A percentile compares a stretch with the other conserved stretches of the same genome.
phyloP scores from a whole-genome alignment of 257 asterid species.

The Gentiana dahurica region DNA sequence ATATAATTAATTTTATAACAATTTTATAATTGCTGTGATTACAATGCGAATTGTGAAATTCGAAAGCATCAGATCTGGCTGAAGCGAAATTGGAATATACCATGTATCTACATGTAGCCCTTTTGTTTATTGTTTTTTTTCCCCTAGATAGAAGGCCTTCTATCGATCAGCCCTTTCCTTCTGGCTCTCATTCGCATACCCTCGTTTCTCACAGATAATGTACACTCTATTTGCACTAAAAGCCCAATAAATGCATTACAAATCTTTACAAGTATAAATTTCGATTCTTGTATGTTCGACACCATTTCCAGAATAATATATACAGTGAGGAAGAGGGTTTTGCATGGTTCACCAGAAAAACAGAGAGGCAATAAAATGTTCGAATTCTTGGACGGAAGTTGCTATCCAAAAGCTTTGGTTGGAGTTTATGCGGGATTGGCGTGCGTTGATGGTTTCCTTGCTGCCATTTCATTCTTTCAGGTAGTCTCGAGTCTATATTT shows the following conservation, averaged over 20 bases:
- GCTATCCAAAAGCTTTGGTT: conserved; percentile 51
- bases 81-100: conserved; percentile 5
- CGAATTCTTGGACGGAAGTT: conserved; percentile 45
- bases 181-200: no score
- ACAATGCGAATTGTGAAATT: no score
- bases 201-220: conserved; percentile 4
- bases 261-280: background rate
- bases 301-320: background rate
- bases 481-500: conserved; percentile 13
- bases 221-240: background rate
- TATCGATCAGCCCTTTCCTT: no score
- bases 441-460: conserved; percentile 53
- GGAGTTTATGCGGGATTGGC: conserved; percentile 63
- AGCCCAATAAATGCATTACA: conserved; percentile 4
- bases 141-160: no score
- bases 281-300: background rate
- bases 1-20: no score
- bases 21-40: no score
- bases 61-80: conserved; percentile 1
- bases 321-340: conserved; percentile 2
- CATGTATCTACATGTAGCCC: background rate
- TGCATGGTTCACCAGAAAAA: conserved; percentile 7
- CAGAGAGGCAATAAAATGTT: conserved; percentile 22
- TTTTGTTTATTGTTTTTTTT: no score
- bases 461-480: conserved; percentile 62